Conservation (phyloP, 257 asterid species). For the Solanum rostratum region DNA sequence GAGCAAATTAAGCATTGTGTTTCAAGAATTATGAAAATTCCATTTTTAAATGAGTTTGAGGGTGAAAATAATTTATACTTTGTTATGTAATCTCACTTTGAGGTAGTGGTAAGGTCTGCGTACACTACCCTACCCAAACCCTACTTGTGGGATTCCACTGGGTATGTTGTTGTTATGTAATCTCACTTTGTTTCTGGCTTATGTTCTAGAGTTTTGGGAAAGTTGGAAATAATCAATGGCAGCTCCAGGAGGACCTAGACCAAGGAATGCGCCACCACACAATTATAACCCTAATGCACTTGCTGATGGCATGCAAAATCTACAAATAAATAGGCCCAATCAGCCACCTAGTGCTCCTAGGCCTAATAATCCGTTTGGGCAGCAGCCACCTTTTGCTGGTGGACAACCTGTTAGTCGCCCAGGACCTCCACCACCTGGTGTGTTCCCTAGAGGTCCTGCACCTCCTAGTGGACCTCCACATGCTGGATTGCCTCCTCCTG, state of each 20-base stretch:
- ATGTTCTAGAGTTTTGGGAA: neutral
- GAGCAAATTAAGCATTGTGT: neutral
- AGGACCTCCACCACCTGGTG: conserved; percentile 75
- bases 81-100: neutral
- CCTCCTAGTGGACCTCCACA: conserved; percentile 53
- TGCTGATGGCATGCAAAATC: conserved; percentile 70
- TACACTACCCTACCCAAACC: too few relatives aligned
- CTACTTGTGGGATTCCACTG: too few relatives aligned
- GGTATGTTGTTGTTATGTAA: neutral
- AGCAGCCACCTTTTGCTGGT: conserved; percentile 63
- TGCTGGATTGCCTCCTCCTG: conserved; percentile 47
- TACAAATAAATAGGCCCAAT: conserved; percentile 59
- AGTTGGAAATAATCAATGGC: conserved; percentile 50
- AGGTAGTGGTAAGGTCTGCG: too few relatives aligned
- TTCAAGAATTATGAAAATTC: neutral
- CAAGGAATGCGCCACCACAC: conserved; percentile 71
- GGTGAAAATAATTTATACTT: neutral
- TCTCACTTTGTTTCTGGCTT: neutral
- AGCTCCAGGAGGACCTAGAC: conserved; percentile 83
- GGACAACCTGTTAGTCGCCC: conserved; percentile 36
- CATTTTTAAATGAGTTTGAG: neutral
- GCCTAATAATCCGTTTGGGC: conserved; percentile 70
- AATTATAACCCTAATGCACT: conserved; percentile 69
- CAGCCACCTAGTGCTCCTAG: conserved; percentile 60
- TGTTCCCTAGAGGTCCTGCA: conserved; percentile 42